A percentile compares a stretch with the other conserved stretches of the same genome.
Evolutionary conservation across 1,284 basidiomycete genomes (phyloP).

Genomic region (Fomitiporia mediterranea): DNA sequence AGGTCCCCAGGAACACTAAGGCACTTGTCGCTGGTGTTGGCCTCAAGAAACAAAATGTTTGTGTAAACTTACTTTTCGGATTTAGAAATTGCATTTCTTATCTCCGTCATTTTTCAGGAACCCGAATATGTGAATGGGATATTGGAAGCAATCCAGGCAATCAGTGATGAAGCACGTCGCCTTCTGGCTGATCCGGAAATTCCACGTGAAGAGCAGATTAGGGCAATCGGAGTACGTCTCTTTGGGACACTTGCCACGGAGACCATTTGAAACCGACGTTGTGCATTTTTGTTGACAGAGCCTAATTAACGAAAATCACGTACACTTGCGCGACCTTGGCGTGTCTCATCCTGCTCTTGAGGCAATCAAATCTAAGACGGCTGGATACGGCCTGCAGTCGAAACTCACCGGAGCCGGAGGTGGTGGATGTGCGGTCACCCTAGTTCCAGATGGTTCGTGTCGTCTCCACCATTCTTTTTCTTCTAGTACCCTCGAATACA

Average conservation of each 20-base stretch:
- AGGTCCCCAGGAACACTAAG: constrained; percentile 92
- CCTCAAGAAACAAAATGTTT: constrained; percentile 62
- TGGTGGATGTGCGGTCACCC: constrained; percentile 94
- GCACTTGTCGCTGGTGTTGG: constrained; percentile 88
- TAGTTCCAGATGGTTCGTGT: constrained; percentile 76
- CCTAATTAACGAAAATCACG: constrained; percentile 88
- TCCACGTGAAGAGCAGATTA: constrained; percentile 56
- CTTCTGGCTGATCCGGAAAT: constrained; percentile 74
- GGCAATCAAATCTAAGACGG: constrained; percentile 70
- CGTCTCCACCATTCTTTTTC: constrained; percentile 24
- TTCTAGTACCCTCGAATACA: neutral
- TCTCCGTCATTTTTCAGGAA: constrained; percentile 44
- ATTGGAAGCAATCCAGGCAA: constrained; percentile 73
- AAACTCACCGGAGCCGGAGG: constrained; percentile 99
- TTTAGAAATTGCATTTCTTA: constrained; percentile 16
- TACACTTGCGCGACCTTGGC: constrained; percentile 81
- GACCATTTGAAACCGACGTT: constrained; percentile 6
- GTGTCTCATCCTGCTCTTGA: constrained; percentile 92
- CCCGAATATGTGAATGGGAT: constrained; percentile 74
- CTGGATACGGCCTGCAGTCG: constrained; percentile 76
- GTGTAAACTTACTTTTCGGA: constrained; percentile 25
- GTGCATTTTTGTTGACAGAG: constrained; percentile 39
- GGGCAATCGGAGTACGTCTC: constrained; percentile 53
- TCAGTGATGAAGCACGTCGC: constrained; percentile 75
- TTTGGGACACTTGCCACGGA: constrained; percentile 19